A percentile compares a stretch with the other conserved stretches of the same genome.
Conservation (phyloP, 2,329 filamentous ascomycete species). For the Diaporthe sp. region DNA sequence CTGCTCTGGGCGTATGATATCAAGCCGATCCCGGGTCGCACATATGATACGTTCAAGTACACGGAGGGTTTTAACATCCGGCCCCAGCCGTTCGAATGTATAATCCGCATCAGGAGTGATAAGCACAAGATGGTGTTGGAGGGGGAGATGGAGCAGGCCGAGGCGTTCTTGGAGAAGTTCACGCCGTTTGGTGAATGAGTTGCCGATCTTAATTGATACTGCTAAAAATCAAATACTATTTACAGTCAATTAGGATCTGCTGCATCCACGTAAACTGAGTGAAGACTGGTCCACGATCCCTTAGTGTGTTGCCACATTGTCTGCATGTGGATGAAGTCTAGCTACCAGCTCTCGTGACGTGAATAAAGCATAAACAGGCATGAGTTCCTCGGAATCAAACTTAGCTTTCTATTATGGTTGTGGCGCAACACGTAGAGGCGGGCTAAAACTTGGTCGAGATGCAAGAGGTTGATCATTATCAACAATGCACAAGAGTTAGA, state of each 20-base stretch:
- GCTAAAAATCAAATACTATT: background rate
- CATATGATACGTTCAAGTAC: slow-evolving; percentile 39
- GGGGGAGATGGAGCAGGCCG: slow-evolving; percentile 33
- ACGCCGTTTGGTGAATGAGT: slow-evolving; percentile 36
- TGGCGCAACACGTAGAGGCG: no score
- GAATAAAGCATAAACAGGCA: no score
- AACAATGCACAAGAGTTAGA: no score
- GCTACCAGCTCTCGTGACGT: no score
- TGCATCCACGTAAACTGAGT: background rate
- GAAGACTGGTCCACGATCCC: no score
- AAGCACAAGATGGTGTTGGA: slow-evolving; percentile 35
- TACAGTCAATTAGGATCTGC: no score
- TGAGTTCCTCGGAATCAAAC: no score
- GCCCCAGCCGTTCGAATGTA: slow-evolving; percentile 38
- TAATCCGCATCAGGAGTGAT: slow-evolving; percentile 36
- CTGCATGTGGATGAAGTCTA: background rate
- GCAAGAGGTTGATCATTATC: no score
- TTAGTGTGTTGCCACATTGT: no score
- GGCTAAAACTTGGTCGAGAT: no score
- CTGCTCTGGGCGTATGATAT: slow-evolving; percentile 58
- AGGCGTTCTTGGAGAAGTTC: slow-evolving; percentile 36
- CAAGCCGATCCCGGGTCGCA: slow-evolving; percentile 30
- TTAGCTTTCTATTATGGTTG: no score
- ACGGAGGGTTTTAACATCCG: slow-evolving; percentile 40
- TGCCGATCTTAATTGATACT: background rate